These are phyloP conservation scores for Ustanciosporium gigantosporum DNA, from an alignment of 1,284 basidiomycete genomes.

Conservation along the genomic window DNA sequence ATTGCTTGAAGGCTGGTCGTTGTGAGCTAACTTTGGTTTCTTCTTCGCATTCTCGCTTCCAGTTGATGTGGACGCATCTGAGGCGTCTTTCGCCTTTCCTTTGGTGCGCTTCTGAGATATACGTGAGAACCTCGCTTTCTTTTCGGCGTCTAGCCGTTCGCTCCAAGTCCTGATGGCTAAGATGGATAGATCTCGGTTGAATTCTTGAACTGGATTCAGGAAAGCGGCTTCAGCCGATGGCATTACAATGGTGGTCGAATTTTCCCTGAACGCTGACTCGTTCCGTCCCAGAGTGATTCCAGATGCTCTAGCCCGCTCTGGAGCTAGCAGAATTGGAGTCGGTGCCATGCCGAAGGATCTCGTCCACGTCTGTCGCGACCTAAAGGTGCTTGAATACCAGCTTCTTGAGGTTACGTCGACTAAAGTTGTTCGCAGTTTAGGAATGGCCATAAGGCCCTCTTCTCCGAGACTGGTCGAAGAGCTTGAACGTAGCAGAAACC, in stretches of 20 bases:
- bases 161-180: conserved; percentile 86
- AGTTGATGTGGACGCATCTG: background rate
- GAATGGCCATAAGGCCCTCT: too few species aligned
- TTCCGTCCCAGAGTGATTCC: conserved; percentile 46
- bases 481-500: too few species aligned
- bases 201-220: conserved; percentile 96
- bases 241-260: conserved; percentile 57
- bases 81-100: conserved; percentile 30
- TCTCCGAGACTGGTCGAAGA: too few species aligned
- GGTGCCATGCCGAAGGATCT: conserved; percentile 46
- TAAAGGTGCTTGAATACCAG: too few species aligned
- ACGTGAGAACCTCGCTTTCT: conserved; percentile 69
- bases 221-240: conserved; percentile 67
- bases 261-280: conserved; percentile 56
- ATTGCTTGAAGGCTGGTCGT: background rate
- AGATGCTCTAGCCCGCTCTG: conserved; percentile 37
- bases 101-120: conserved; percentile 58
- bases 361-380: too few species aligned
- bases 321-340: conserved; percentile 47
- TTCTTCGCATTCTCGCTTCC: background rate
- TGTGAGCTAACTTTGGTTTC: background rate
- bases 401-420: too few species aligned
- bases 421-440: too few species aligned
- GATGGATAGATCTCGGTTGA: conserved; percentile 91
- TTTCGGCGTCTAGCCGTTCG: conserved; percentile 72